Conservation (phyloP, 768 basidiomycete species). For the Mycena capillaripes region DNA sequence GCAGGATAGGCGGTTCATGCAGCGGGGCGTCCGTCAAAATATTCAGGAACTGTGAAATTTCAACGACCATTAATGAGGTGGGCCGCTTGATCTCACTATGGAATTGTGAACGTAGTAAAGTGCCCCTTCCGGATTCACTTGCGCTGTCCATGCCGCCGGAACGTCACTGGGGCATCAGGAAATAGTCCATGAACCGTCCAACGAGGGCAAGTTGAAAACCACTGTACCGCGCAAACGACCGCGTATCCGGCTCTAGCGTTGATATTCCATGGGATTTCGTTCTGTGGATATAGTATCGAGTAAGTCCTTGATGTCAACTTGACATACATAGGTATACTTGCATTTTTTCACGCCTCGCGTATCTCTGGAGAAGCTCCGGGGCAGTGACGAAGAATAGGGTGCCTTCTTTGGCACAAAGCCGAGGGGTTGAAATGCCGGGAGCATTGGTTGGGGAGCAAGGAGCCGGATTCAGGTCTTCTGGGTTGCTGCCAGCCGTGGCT, state of each 20-base stretch:
- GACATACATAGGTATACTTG: background rate
- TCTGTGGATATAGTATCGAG: too few species aligned
- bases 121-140: conserved; percentile 23
- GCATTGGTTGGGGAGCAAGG: too few species aligned
- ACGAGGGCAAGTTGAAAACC: background rate
- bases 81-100: background rate
- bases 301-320: too few species aligned
- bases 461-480: too few species aligned
- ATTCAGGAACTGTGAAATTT: background rate
- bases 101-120: conserved; percentile 18
- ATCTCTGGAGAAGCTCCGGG: background rate
- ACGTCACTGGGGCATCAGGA: background rate
- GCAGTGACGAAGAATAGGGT: background rate
- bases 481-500: too few species aligned
- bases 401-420: background rate
- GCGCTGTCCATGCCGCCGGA: conserved; percentile 15
- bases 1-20: background rate
- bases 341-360: background rate
- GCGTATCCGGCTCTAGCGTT: background rate
- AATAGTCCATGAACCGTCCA: background rate
- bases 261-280: background rate
- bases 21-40: background rate
- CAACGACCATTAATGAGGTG: background rate
- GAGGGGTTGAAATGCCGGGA: too few species aligned
- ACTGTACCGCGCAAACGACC: background rate